Base-by-base conservation (phyloP, 495 filamentous ascomycete species). In the Gamarada debralockiae region DNA sequence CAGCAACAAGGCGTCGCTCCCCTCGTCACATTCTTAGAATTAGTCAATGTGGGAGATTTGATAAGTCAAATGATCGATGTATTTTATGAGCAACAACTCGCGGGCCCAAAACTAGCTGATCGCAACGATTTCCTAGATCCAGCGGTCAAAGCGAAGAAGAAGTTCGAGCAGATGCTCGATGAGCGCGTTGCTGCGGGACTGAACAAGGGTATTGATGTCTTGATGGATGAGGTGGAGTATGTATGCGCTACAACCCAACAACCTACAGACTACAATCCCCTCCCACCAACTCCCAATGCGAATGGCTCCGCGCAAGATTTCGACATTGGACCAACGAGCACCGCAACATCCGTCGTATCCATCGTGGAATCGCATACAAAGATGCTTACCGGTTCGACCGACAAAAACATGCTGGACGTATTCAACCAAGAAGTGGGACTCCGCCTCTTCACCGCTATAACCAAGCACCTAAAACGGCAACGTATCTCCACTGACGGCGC, bases 11-110 rank as follows among this genome's bases (percentile, higher is more conserved):
- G 88, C 10, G 93, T 97, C 20, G 89, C 89, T 40, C 95, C 95
- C 1, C 77, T 99, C 1, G 89, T 97, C 12, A 97, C 89, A 5
- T 99, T 99, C 61, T 79, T 99, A 39, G 95, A 99, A 66, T 79
- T 99, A 47, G 95, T 97, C 62, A 97, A 97, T 64, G 91, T 99
- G 3, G 95, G 95, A 46, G 95, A 99, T 68, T 79, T 99, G 15
- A 99, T 99, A 55, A 86, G 95, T 44, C 95, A 99, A 64, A 99
- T 99, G 95, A 80, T 99, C 50, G 95, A 99, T 62, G 91, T 99
- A 17, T 99, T 99, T 69, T 99, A 95, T 67, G 88, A 95, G 66
- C 92, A 96, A 64, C 92, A 97, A 66, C 77, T 99, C 29, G 84
- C 90, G 5, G 82, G 81, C 0, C 77, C 82, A 3, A 88, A 87